Base-by-base conservation (phyloP, 257 asterid species). In the Hygrophila difformis region DNA sequence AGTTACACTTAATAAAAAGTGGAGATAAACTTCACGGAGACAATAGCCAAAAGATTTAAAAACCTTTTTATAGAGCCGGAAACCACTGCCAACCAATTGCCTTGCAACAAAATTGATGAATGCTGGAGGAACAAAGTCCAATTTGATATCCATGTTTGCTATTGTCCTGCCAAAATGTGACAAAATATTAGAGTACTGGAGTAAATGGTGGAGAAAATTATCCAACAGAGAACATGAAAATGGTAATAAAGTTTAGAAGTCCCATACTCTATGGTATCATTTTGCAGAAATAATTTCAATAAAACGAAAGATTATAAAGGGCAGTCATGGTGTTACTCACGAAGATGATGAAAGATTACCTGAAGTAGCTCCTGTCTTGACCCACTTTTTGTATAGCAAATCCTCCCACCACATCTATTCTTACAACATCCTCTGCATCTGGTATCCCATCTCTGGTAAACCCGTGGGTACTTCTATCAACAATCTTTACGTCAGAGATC, bases 31-130 rank as follows among this genome's bases (percentile, higher is more conserved):
- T 6, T 34, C 24, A 36, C 3, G 23, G 28, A 46, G 12, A n/a
- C n/a, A n/a, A n/a, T 21, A 29, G 51, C 57, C 8, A 4, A 40
- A 21, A 51, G 45, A 41, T 57, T 5, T 46, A 12, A 45, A 16
- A 19, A 70, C 98, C 96, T 82, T 89, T 55, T 89, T 85, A 53
- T 67, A 89, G 66, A 85, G 98, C 82, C 66, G 85, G 86, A 89
- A 89, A 28, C 98, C 98, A 23, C 92, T 79, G 23, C 88, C 93
- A 17, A 85, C 18, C 38, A 89, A 76, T 76, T 89, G 98, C 79
- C 98, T 85, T 8, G 98, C 71, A 6, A 76, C 46, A 53, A 89
- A 89, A 61, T 89, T 89, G 64, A 89, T 82, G 31, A 89, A 60
- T 24, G 88, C 51, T 3, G 96, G 79, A 57, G 96, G 96, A 45